Percentiles rank a stretch among this genome's conserved stretches.
These are phyloP conservation scores for Fraxinus xanthoxyloides DNA, from an alignment of 305 asterid genomes.

Conservation along the genomic window DNA sequence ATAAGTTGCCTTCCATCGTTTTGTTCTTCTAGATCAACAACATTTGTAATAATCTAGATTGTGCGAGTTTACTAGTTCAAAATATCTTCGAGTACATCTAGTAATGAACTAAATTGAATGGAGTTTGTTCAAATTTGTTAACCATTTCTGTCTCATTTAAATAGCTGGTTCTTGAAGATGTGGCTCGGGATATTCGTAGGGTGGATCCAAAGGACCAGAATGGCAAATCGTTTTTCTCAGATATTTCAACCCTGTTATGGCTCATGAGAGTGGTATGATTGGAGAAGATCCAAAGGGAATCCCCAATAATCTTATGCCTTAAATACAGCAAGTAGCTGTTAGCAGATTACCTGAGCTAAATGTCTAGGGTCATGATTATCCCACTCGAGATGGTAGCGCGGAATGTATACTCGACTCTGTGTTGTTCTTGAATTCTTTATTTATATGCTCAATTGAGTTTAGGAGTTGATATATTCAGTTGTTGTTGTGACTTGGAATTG, in stretches of 20 bases:
- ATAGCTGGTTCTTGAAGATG: conserved; percentile 81
- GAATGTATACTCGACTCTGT: conserved; percentile 33
- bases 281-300: conserved; percentile 96
- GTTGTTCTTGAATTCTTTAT: not conserved
- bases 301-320: conserved; percentile 96
- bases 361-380: conserved; percentile 85
- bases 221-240: conserved; percentile 83
- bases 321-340: conserved; percentile 86
- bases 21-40: not conserved
- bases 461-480: too few species aligned
- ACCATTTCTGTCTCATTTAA: conserved; percentile 7
- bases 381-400: conserved; percentile 90
- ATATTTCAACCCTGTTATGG: conserved; percentile 94
- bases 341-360: conserved; percentile 78
- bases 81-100: too few species aligned
- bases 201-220: conserved; percentile 61
- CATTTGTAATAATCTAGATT: not conserved
- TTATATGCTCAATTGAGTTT: not conserved
- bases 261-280: conserved; percentile 78
- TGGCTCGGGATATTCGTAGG: conserved; percentile 65
- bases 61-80: not conserved
- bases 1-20: not conserved
- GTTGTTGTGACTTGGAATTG: not conserved
- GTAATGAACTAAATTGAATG: too few species aligned
- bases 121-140: not conserved